Evolutionary conservation across 495 filamentous ascomycete genomes (phyloP).

Genomic region (Penicillium arizonense): DNA sequence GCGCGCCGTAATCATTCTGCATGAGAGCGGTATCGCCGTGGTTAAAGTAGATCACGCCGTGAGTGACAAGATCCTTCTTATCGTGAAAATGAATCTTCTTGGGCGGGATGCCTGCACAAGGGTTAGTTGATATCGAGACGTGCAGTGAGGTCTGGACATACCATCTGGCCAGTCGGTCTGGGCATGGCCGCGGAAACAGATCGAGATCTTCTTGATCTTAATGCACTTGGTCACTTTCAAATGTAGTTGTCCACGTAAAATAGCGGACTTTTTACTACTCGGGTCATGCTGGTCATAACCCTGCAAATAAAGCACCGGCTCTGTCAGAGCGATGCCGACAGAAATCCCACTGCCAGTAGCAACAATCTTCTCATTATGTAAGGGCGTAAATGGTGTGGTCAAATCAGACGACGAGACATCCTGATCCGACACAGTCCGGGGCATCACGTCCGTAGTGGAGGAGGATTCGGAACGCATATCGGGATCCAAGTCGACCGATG

Average conservation of each 20-base stretch:
- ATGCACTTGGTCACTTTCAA: constrained; percentile 82
- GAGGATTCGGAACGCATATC: constrained; percentile 33
- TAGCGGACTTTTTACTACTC: constrained; percentile 68
- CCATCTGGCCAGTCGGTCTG: constrained; percentile 97
- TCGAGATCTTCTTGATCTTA: constrained; percentile 90
- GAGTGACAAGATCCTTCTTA: constrained; percentile 56
- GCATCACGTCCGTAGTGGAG: constrained; percentile 28
- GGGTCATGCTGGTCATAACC: constrained; percentile 84
- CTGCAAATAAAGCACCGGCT: constrained; percentile 85
- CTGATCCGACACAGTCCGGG: constrained; percentile 25
- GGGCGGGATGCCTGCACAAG: constrained; percentile 74
- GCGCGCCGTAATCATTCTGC: constrained; percentile 57
- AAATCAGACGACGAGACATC: constrained; percentile 24
- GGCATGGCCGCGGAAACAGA: constrained; percentile 82
- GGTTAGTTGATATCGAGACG: constrained; percentile 7
- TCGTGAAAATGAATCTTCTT: constrained; percentile 81
- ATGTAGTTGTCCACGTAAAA: constrained; percentile 81
- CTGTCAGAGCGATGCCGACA: constrained; percentile 75
- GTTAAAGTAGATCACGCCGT: constrained; percentile 48
- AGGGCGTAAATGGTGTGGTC: constrained; percentile 31
- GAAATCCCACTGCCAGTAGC: constrained; percentile 70
- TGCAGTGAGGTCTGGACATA: constrained; percentile 25
- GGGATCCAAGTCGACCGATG: constrained; percentile 27
- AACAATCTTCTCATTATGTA: constrained; percentile 63
- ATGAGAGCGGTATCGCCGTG: constrained; percentile 61